Conservation (phyloP, 2,329 filamentous ascomycete species). For the Colletotrichum caudatum region DNA sequence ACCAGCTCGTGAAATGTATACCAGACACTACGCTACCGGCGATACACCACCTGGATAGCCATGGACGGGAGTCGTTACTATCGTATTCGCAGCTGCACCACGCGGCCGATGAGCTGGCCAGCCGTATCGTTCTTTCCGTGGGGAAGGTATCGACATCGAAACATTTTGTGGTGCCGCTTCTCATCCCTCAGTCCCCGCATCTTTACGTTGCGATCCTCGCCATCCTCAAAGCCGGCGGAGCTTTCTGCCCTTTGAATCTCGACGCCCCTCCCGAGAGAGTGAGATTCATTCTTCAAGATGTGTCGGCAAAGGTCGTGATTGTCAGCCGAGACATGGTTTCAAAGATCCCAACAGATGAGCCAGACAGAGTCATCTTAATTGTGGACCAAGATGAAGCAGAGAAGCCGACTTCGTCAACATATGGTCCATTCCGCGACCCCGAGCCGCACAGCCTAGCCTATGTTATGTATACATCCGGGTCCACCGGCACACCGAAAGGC, state of each 20-base stretch:
- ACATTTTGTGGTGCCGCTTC: slow-evolving; percentile 73
- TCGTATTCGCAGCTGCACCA: slow-evolving; percentile 74
- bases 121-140: slow-evolving; percentile 55
- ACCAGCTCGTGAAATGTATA: slow-evolving; percentile 68
- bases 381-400: slow-evolving; percentile 47
- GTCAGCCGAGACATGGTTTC: slow-evolving; percentile 65
- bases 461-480: slow-evolving; percentile 94
- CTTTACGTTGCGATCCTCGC: slow-evolving; percentile 84
- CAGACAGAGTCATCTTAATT: slow-evolving; percentile 51
- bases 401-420: not conserved
- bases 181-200: slow-evolving; percentile 80
- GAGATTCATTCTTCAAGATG: slow-evolving; percentile 83
- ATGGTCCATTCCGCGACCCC: not conserved
- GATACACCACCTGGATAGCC: slow-evolving; percentile 68
- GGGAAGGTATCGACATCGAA: not conserved
- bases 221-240: slow-evolving; percentile 82
- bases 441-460: slow-evolving; percentile 73
- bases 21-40: slow-evolving; percentile 58
- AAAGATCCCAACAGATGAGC: slow-evolving; percentile 52
- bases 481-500: slow-evolving; percentile 89
- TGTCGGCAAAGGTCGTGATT: slow-evolving; percentile 76
- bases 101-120: slow-evolving; percentile 67
- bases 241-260: slow-evolving; percentile 86
- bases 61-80: slow-evolving; percentile 59
- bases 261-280: slow-evolving; percentile 83